Evolutionary conservation across 305 asterid species (phyloP), one percentile per base, ranked within the genome.

Genomic region (Solanum chacoense): DNA sequence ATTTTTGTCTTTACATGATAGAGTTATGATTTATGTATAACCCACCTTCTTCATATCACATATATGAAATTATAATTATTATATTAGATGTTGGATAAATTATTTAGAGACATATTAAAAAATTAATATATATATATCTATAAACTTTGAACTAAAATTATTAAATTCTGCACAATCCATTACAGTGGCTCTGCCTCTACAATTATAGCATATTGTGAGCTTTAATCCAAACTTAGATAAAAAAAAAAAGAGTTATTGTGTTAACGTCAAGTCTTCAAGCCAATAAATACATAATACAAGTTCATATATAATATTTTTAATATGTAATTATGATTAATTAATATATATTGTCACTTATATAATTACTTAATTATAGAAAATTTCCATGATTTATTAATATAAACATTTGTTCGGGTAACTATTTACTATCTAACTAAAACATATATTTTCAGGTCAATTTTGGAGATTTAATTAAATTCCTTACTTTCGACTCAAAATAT

Each of bases 31-130:
- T 59, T 59, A 0, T 0, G 73, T 65, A n/a, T 65, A n/a, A 24
- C 2, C 0, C 0, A 20, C 0, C 14, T n/a, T 65, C 16, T n/a
- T n/a, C 2, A 5, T 0, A n/a, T n/a, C 0, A 0, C 1, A 10
- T 7, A 2, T 67, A 11, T 11, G 7, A 11, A 67, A 24, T 65
- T 31, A 31, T 31, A 31, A n/a, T 24, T 67, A 55, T 55, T 8
- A 11, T 24, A 9, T 67, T 24, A 1, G 8, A 11, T 11, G 1
- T 11, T 5, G 16, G 7, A 67, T 24, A 67, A 24, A 11, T 11
- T 24, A 67, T 50, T 50, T 18, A 45, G 1, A 45, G 1, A 45
- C 59, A 13, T 13, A 13, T 42, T 42, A 42, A 42, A 14, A 37
- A 37, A 37, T 9, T 37, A 9, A 8, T 37, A 37, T 8, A 37